These are phyloP conservation scores for Diplodia mutila DNA, from an alignment of 2,329 filamentous ascomycete genomes.

Conservation along the genomic window DNA sequence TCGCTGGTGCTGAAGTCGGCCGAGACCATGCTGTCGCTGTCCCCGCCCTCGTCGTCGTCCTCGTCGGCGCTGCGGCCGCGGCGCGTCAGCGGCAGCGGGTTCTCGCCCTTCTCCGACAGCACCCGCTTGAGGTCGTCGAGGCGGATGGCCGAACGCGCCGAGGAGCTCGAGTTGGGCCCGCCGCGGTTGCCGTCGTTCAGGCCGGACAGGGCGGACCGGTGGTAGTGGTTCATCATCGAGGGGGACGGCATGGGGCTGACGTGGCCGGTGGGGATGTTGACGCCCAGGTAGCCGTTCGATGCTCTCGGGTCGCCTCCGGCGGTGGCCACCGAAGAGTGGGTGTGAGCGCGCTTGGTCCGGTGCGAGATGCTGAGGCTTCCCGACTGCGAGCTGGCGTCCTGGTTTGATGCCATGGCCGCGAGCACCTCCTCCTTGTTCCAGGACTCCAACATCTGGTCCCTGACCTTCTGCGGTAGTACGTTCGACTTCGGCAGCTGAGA, in stretches of 20 bases:
- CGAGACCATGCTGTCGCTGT: slow-evolving; percentile 68
- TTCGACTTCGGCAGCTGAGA: slow-evolving; percentile 18
- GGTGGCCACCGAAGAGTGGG: slow-evolving; percentile 26
- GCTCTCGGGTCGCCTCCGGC: slow-evolving; percentile 5
- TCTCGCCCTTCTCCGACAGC: slow-evolving; percentile 36
- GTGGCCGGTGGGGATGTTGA: slow-evolving; percentile 46
- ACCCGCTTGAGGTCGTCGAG: slow-evolving; percentile 54
- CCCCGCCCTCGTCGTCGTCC: slow-evolving; percentile 51
- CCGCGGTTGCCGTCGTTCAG: slow-evolving; percentile 13
- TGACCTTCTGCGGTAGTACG: slow-evolving; percentile 64
- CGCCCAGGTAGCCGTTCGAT: slow-evolving; percentile 52
- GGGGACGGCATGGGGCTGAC: slow-evolving; percentile 23
- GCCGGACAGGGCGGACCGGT: slow-evolving; percentile 17
- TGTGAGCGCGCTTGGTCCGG: slow-evolving; percentile 10
- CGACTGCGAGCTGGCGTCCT: slow-evolving; percentile 76
- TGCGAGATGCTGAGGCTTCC: slow-evolving; percentile 48
- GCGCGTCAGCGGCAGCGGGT: slow-evolving; percentile 51
- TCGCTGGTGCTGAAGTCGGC: slow-evolving; percentile 71
- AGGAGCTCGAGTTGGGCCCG: slow-evolving; percentile 38
- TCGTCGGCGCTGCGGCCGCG: slow-evolving; percentile 47
- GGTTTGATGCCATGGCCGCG: slow-evolving; percentile 63
- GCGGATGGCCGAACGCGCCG: slow-evolving; percentile 43
- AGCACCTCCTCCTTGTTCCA: slow-evolving; percentile 81
- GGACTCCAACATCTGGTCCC: slow-evolving; percentile 74
- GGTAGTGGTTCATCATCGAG: slow-evolving; percentile 2